Evolutionary conservation across 192 early-diverging fungal species (phyloP), one percentile per base, ranked within the genome.

Genomic region (Podila epigama): DNA sequence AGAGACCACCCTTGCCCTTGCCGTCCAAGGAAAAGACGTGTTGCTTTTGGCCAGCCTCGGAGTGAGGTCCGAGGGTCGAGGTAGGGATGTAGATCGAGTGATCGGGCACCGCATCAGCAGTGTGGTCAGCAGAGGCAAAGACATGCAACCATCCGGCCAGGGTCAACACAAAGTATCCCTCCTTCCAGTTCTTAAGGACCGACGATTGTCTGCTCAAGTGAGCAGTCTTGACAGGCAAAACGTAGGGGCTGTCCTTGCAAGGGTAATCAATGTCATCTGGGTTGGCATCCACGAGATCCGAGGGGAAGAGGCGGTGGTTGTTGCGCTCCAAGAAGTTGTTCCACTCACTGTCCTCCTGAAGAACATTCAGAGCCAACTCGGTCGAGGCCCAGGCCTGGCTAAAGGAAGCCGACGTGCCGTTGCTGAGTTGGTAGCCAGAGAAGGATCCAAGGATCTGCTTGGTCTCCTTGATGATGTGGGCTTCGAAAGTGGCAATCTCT

Each of bases 141-240:
- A 83, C 73, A 68, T 85, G 81, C 16, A 85, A 29, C 68, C 78
- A 85, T 1, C 81, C 81, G 16, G 68, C 77, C 42, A 52, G 70
- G 5, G 81, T 83, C 29, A 86, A 42, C 11, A 84, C 75, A 79
- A 81, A 86, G 42, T 54, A 82, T 5, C 79, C 68, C 11, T 84
- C 75, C 31, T 65, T 71, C 60, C 69, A 86, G 41, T 69, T 69
- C 56, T 81, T 82, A 28, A 82, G 60, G 3, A 86, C 79, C 8
- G 78, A 72, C 13, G 75, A 81, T 10, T 69, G 56, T 0, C 85
- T 71, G 13, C 67, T 64, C 58, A 84, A 52, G 31, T 77, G 63
- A 13, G 79, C 82, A 7, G 79, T 72, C 35, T 65, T 81, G 27
- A 86, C 12, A 16, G 81, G 80, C 27, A 63, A 8, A 11, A 84